phyloP scores from a whole-genome alignment of 1,284 basidiomycete species.

The Fomes fomentarius region DNA sequence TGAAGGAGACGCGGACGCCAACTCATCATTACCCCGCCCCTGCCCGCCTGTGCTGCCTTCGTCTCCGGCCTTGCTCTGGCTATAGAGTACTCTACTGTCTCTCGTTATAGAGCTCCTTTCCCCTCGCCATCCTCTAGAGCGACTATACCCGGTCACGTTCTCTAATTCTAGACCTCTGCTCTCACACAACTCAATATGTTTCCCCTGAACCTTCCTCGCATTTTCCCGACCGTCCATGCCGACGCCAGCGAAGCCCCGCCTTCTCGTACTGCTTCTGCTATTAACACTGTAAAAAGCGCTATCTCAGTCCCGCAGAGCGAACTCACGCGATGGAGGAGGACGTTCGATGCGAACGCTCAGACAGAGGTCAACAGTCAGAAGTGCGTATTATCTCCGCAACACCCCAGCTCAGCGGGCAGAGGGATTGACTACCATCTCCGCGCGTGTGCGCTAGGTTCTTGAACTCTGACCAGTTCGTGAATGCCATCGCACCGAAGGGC shows the following conservation, averaged over 20 bases:
- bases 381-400: slow-evolving; percentile 51
- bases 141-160: slow-evolving; percentile 25
- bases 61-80: slow-evolving; percentile 8
- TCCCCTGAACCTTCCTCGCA: slow-evolving; percentile 35
- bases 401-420: not conserved
- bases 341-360: slow-evolving; percentile 84
- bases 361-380: slow-evolving; percentile 74
- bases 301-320: slow-evolving; percentile 80
- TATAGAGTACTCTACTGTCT: slow-evolving; percentile 29
- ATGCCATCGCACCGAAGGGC: slow-evolving; percentile 86
- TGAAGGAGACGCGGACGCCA: slow-evolving; percentile 22
- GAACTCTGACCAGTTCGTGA: slow-evolving; percentile 84
- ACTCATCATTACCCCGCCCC: slow-evolving; percentile 26
- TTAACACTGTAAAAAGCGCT: slow-evolving; percentile 66
- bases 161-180: slow-evolving; percentile 15
- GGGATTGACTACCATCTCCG: not conserved
- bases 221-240: slow-evolving; percentile 55
- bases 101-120: slow-evolving; percentile 25
- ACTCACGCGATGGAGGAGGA: slow-evolving; percentile 83
- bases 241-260: slow-evolving; percentile 42
- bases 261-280: slow-evolving; percentile 49
- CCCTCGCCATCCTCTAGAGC: slow-evolving; percentile 18
- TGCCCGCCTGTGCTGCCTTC: slow-evolving; percentile 1
- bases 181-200: slow-evolving; percentile 23
- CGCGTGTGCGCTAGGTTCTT: slow-evolving; percentile 71